Percentiles rank a stretch among this genome's conserved stretches.
These are phyloP conservation scores for Paralagenidium karlingii DNA, from an alignment of 352 stramenopile genomes.

Conservation along the genomic window DNA sequence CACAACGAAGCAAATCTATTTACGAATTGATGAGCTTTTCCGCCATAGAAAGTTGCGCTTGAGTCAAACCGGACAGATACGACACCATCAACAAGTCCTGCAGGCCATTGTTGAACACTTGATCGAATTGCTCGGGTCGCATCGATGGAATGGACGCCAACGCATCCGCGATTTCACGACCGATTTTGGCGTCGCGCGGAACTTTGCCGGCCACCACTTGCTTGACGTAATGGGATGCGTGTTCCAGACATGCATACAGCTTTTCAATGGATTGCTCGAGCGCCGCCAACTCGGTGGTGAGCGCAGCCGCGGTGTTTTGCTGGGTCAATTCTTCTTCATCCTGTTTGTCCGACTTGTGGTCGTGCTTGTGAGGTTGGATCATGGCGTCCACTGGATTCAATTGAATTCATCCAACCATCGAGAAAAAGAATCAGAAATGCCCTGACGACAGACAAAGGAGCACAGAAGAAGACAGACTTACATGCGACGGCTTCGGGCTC, in stretches of 20 bases:
- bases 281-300: conserved; percentile 66
- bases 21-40: conserved; percentile 95
- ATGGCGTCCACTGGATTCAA: too few species aligned
- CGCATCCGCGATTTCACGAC: conserved; percentile 88
- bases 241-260: conserved; percentile 87
- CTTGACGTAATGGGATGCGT: conserved; percentile 80
- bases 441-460: background rate
- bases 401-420: background rate
- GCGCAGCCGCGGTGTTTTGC: conserved; percentile 18
- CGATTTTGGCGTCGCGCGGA: conserved; percentile 79
- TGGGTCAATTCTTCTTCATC: conserved; percentile 19
- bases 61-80: conserved; percentile 95
- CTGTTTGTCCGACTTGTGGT: conserved; percentile 2
- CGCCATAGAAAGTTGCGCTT: conserved; percentile 95
- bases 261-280: conserved; percentile 75
- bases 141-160: conserved; percentile 91
- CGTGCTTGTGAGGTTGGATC: too few species aligned
- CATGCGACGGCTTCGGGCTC: conserved; percentile 90
- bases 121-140: conserved; percentile 90
- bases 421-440: background rate
- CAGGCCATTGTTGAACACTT: conserved; percentile 93
- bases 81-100: conserved; percentile 98
- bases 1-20: conserved; percentile 4
- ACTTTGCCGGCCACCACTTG: conserved; percentile 79
- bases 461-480: conserved; percentile 24